Base-by-base conservation (phyloP, 2,329 filamentous ascomycete species). In the Colletotrichum melonis region DNA sequence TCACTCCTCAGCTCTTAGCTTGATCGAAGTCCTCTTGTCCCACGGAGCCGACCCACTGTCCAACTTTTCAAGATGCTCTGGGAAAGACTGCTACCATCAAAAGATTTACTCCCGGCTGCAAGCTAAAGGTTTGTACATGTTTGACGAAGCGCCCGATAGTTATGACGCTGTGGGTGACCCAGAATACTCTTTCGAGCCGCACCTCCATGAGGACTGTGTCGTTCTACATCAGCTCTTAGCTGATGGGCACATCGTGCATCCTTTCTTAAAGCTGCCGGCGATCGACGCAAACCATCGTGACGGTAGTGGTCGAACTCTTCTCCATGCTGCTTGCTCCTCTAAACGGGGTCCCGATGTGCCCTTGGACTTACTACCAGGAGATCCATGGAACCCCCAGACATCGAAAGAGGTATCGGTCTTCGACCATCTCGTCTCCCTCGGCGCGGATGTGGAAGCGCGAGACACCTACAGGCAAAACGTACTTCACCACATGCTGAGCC, bases 31-130 rank as follows among this genome's bases (percentile, higher is more conserved):
- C 1, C 59, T 80, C 3, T 64, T 81, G 16, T 67, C 75, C 1
- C 74, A 79, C 38, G 79, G 79, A 2, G 79, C 77, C 1, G 69
- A 80, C 62, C 80, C 78, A 1, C 78, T 78, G 28, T 75, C 72
- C 9, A 75, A 65, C 7, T 76, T 76, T 22, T 16, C 59, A 30
- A 38, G 26, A 14, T 54, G 57, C 28, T n/a, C 42, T 14, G 16
- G 22, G n/a, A 56, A n/a, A 59, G 63, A 65, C 4, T 64, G 59
- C 24, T n/a, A 42, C 22, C 24, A 62, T 16, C 57, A 62, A 9
- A 55, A 54, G 16, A 35, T 54, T 22, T n/a, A 32, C 9, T 24
- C 9, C 2, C 14, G 19, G 12, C 24, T 4, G 24, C 32, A 58
- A 24, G 24, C 24, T 8, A 19, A 55, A 12, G 7, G 19, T 7